These are phyloP conservation scores for Tetrahymena elliotti DNA, from an alignment of 73 alveolate species.

Conservation along the genomic window DNA sequence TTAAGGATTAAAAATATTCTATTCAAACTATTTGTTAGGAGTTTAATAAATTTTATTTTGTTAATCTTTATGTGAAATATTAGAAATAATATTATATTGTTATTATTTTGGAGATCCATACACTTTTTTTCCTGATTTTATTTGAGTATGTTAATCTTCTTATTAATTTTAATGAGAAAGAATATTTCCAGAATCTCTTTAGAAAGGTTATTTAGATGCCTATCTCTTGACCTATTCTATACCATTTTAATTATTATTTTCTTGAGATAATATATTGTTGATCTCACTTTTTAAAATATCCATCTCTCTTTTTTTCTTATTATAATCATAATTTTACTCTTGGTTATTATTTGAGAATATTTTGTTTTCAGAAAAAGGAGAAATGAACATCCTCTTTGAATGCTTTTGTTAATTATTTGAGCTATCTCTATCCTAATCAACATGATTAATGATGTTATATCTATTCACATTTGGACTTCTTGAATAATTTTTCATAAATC, in stretches of 20 bases:
- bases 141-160: background rate
- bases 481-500: background rate
- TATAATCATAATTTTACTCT: background rate
- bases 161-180: background rate
- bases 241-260: background rate
- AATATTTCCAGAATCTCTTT: background rate
- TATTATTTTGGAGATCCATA: background rate
- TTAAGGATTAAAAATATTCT: background rate
- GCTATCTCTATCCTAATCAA: background rate
- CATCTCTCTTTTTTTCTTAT: background rate
- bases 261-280: background rate
- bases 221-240: background rate
- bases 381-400: background rate
- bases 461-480: background rate
- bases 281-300: background rate
- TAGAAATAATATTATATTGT: background rate
- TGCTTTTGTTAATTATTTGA: background rate
- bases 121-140: background rate
- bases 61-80: background rate
- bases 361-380: background rate
- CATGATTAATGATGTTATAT: background rate
- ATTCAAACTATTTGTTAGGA: background rate
- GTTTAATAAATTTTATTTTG: too few relatives aligned
- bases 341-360: background rate
- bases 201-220: background rate